phyloP scores from a whole-genome alignment of 2,329 filamentous ascomycete species.

The Fonsecaea pugnacius region DNA sequence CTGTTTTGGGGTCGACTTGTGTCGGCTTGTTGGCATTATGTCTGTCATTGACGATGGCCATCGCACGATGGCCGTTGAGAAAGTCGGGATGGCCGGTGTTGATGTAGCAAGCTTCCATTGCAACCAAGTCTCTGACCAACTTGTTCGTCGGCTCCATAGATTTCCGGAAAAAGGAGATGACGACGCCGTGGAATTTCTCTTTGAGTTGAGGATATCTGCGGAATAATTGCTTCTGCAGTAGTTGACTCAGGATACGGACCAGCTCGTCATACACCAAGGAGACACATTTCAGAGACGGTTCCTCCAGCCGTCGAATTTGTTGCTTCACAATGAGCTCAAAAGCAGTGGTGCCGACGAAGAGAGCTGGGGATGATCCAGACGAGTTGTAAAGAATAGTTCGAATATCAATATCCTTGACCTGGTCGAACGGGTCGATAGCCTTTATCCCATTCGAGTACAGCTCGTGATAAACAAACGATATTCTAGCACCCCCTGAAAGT shows the following conservation, averaged over 20 bases:
- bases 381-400: constrained; percentile 98
- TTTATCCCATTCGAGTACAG: constrained; percentile 97
- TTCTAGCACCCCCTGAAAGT: constrained; percentile 93
- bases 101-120: constrained; percentile 97
- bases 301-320: constrained; percentile 94
- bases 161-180: constrained; percentile 96
- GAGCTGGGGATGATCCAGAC: constrained; percentile 92
- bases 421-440: constrained; percentile 95
- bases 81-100: constrained; percentile 99
- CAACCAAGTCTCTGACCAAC: constrained; percentile 86
- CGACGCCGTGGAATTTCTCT: constrained; percentile 93
- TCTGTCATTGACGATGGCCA: constrained; percentile 96
- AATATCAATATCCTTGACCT: constrained; percentile 97
- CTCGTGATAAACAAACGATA: constrained; percentile 99
- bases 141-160: constrained; percentile 98
- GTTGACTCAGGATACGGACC: constrained; percentile 88
- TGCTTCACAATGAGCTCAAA: constrained; percentile 99
- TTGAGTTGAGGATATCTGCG: constrained; percentile 91
- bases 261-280: constrained; percentile 96
- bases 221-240: constrained; percentile 87
- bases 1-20: constrained; percentile 97
- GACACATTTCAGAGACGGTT: constrained; percentile 96
- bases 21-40: constrained; percentile 81
- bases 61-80: constrained; percentile 92
- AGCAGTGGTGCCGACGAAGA: constrained; percentile 97